Evolutionary conservation across 306 rosid genomes (phyloP), one percentile per base, ranked within the genome.

Genomic region (Begonia peltatifolia): DNA sequence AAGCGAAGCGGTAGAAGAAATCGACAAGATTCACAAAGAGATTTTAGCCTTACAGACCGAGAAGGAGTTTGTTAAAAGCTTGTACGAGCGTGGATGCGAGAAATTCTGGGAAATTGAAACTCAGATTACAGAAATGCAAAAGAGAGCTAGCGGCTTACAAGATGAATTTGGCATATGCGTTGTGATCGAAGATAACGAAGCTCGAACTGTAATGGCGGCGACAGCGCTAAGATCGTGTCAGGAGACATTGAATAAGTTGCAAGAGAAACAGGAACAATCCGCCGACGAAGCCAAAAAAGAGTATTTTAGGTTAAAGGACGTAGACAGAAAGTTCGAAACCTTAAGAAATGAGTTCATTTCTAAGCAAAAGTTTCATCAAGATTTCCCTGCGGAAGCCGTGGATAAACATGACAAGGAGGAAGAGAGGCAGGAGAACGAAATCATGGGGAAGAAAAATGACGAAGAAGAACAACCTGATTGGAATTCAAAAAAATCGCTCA

Each of bases 11-110:
- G 14, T 77, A 13, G 52, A 65, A 25, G 86, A 83, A 68, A 65
- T 92, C 5, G 87, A 83, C 63, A 77, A 53, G 60, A 77, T 83
- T 56, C 96, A 81, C 42, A 92, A 92, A 67, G 96, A 80, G 20
- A 86, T 79, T 38, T 64, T 86, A 72, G 76, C 73, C 0, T 42
- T 79, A 3, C 95, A 92, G 50, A 92, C 99, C 0, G 96, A 86
- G 68, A 81, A 83, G 76, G 99, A 92, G 70, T 92, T 92, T 60
- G 94, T 81, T 5, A 79, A 83, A 74, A 73, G 87, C 68, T 58
- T 75, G 69, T 83, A 76, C 15, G 94, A 86, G 14, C 74, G 73
- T 20, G 83, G 83, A 14, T 79, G 79, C 46, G 76, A 73, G 11
- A 83, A 75, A 62, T 76, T 78, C 54, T 92, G 88, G 87, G 87